Evolutionary conservation across 768 basidiomycete genomes (phyloP).

Genomic region (Russula compacta): DNA sequence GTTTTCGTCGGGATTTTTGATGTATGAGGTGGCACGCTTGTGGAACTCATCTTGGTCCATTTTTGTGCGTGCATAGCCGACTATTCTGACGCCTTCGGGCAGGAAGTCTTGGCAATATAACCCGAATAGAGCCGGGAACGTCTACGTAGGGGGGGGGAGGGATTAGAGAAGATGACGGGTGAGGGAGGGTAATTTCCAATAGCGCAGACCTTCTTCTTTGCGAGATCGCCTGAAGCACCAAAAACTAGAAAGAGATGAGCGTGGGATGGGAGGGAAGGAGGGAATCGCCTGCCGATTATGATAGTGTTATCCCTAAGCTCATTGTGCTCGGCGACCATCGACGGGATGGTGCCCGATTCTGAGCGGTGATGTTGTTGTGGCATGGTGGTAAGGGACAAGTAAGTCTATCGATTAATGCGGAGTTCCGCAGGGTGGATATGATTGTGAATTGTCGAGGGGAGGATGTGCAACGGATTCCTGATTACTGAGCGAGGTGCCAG

Average conservation of each 20-base stretch:
- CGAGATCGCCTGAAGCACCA: conserved; percentile 94
- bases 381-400: neutral
- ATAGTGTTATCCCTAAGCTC: conserved; percentile 81
- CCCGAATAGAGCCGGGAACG: conserved; percentile 89
- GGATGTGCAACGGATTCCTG: neutral
- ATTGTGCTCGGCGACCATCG: conserved; percentile 64
- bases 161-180: neutral
- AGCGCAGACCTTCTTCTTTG: conserved; percentile 85
- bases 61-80: conserved; percentile 95
- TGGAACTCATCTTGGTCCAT: conserved; percentile 82
- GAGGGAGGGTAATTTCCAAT: neutral
- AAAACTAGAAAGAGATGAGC: conserved; percentile 46
- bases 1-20: conserved; percentile 69
- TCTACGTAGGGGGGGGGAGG: conserved; percentile 51
- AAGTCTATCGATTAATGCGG: neutral
- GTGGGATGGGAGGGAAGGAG: conserved; percentile 2
- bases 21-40: conserved; percentile 74
- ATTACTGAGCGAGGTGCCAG: neutral
- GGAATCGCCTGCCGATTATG: conserved; percentile 61
- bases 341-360: conserved; percentile 79
- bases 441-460: neutral
- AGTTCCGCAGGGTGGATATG: neutral
- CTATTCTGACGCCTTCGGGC: conserved; percentile 77
- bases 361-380: conserved; percentile 22
- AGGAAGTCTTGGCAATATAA: conserved; percentile 76